Percentiles rank a stretch among this genome's conserved stretches.
Conservation (phyloP, 176 grass and related monocot species). For the Pontederia paniculata region DNA sequence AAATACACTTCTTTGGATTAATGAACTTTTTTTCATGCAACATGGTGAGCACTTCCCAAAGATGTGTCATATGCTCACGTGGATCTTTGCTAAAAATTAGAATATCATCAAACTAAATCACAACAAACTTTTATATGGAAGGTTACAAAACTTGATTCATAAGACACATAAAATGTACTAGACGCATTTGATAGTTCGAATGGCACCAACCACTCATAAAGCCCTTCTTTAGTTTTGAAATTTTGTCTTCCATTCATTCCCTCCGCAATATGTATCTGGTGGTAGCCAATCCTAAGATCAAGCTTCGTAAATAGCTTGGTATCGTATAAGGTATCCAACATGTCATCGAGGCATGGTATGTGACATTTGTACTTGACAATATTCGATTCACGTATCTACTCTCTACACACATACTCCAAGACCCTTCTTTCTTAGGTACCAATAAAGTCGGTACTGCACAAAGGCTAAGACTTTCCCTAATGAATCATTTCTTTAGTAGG, state of each 20-base stretch:
- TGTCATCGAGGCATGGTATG: background rate
- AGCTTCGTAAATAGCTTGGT: background rate
- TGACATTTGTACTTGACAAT: no score
- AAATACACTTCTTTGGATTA: no score
- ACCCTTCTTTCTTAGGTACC: background rate
- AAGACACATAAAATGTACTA: no score
- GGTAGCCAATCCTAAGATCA: background rate
- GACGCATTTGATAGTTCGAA: no score
- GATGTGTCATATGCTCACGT: background rate
- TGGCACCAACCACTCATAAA: background rate
- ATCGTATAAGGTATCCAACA: background rate
- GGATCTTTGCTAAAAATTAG: background rate
- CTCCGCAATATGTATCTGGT: background rate
- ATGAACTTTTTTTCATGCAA: background rate
- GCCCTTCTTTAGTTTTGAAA: background rate
- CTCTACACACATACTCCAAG: background rate
- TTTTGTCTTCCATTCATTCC: background rate
- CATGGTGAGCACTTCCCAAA: background rate
- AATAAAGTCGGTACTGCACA: background rate
- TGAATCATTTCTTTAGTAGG: no score
- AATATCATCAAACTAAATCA: no score
- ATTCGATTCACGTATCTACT: no score
- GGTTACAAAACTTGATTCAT: no score
- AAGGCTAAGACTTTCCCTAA: background rate
- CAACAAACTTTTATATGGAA: no score